These are phyloP conservation scores for Populus nigra DNA, from an alignment of 345 rosid genomes.

Conservation along the genomic window DNA sequence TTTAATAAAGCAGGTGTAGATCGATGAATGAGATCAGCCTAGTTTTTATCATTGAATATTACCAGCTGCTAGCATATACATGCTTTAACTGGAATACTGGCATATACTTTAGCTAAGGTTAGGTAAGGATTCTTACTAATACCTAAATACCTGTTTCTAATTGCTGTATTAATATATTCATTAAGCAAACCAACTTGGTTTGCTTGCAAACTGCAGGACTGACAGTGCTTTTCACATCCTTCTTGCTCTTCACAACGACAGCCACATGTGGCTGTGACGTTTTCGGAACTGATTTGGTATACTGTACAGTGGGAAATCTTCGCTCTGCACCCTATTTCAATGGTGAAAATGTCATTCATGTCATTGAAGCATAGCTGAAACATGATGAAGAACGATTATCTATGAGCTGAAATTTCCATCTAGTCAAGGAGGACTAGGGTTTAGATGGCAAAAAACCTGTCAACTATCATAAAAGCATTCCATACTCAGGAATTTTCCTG, in stretches of 20 bases:
- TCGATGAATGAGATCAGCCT: no score
- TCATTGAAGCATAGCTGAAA: neutral
- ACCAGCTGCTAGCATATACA: no score
- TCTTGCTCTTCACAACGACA: conserved; percentile 24
- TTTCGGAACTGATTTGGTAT: conserved; percentile 54
- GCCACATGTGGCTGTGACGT: conserved; percentile 79
- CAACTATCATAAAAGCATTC: neutral
- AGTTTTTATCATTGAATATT: no score
- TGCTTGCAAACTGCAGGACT: no score
- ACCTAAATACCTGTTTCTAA: no score
- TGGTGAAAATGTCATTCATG: neutral
- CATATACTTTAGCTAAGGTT: no score
- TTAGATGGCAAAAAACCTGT: neutral
- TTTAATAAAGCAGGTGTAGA: no score
- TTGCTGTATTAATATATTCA: no score
- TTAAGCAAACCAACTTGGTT: no score
- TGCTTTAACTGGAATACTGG: no score
- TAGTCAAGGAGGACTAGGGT: neutral
- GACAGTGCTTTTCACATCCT: neutral
- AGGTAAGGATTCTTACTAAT: no score
- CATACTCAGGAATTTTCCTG: conserved; percentile 63
- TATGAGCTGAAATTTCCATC: neutral
- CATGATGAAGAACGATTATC: neutral
- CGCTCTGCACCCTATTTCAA: conserved; percentile 2
- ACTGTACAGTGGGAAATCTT: conserved; percentile 11